Percentiles rank a stretch among this genome's conserved stretches.
Conservation (phyloP, 306 rosid species). For the Sicyos edulis region DNA sequence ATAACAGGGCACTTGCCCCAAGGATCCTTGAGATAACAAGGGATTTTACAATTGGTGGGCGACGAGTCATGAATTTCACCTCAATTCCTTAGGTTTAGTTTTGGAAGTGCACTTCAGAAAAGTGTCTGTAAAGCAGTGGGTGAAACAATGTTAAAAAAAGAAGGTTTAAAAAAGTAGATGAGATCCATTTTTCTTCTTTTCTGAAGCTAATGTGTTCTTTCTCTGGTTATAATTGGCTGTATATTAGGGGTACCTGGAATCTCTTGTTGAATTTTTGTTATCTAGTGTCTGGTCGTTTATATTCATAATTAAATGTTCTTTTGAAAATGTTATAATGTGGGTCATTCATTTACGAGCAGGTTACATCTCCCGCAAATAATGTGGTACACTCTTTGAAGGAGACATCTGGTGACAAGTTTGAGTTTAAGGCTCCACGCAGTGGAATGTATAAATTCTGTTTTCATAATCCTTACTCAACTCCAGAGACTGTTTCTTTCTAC, state of each 20-base stretch:
- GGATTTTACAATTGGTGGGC: too few relatives aligned
- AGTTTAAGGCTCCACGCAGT: conserved; percentile 69
- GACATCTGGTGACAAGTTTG: conserved; percentile 87
- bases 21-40: too few relatives aligned
- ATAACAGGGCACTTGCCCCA: too few relatives aligned
- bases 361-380: conserved; percentile 73
- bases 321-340: conserved; percentile 26
- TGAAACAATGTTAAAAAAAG: not conserved
- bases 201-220: not conserved
- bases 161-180: not conserved
- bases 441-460: conserved; percentile 98
- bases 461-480: conserved; percentile 87
- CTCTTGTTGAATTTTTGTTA: not conserved
- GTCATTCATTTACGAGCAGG: conserved; percentile 42
- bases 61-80: not conserved
- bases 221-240: not conserved
- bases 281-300: not conserved
- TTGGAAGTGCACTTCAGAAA: not conserved
- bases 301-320: not conserved
- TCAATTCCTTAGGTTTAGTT: not conserved
- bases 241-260: conserved; percentile 4
- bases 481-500: conserved; percentile 97
- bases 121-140: not conserved
- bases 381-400: conserved; percentile 63
- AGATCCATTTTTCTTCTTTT: not conserved